These are phyloP conservation scores for Spongospora subterranea DNA, from an alignment of 208 protist genomes.

Conservation along the genomic window DNA sequence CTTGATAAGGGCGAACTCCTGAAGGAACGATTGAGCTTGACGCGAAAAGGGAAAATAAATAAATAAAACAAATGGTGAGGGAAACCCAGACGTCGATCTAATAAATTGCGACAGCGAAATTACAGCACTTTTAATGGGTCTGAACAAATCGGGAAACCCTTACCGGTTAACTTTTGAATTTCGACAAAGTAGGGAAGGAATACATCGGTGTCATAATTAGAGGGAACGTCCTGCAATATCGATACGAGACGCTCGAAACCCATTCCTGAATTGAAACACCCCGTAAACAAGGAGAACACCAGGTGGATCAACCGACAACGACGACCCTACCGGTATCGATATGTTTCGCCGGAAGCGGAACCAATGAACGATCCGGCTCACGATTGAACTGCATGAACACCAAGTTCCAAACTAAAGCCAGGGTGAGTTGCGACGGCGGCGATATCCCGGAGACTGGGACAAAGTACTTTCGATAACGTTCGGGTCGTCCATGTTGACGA, in stretches of 20 bases:
- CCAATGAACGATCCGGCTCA: conserved; percentile 80
- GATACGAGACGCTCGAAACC: conserved; percentile 95
- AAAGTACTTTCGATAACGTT: conserved; percentile 88
- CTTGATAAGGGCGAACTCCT: conserved; percentile 18
- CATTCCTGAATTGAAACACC: conserved; percentile 87
- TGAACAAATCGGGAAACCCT: too few relatives aligned
- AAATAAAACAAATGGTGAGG: too few relatives aligned
- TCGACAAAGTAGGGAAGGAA: conserved; percentile 94
- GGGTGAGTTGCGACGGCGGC: background rate
- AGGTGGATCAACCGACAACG: too few relatives aligned
- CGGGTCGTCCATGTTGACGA: conserved; percentile 98
- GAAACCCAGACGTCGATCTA: too few relatives aligned
- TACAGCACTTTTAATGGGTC: too few relatives aligned
- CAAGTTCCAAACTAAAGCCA: conserved; percentile 93
- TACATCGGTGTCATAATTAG: conserved; percentile 99
- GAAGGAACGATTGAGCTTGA: background rate
- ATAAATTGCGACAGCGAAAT: too few relatives aligned
- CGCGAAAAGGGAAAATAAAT: too few relatives aligned
- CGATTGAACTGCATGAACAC: conserved; percentile 99
- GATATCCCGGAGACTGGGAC: background rate
- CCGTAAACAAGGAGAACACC: background rate
- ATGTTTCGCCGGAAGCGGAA: conserved; percentile 78
- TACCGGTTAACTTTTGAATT: conserved; percentile 88
- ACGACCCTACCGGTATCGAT: conserved; percentile 94
- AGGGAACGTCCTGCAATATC: conserved; percentile 92